Percentiles rank a stretch among this genome's conserved stretches.
Evolutionary conservation across 306 rosid genomes (phyloP).

Genomic region (Crotalaria pallida): DNA sequence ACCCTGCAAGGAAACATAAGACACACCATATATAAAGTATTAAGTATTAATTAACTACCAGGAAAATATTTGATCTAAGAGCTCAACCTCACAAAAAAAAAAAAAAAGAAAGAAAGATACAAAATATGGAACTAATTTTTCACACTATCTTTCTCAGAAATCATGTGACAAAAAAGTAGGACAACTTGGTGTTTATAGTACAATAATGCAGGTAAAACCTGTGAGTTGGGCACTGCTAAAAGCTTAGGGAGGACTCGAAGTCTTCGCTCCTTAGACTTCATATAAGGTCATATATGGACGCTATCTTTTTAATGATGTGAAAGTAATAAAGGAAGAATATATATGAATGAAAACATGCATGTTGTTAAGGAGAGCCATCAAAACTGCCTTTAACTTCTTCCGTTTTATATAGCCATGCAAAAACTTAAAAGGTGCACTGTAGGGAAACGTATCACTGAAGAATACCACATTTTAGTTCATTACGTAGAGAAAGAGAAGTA

Average conservation of each 20-base stretch:
- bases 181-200: background rate
- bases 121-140: background rate
- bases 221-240: slow-evolving; percentile 30
- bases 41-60: background rate
- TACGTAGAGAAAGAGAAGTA: background rate
- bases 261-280: slow-evolving; percentile 25
- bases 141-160: slow-evolving; percentile 14
- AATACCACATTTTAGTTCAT: slow-evolving; percentile 11
- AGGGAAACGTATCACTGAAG: slow-evolving; percentile 9
- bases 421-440: background rate
- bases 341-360: slow-evolving; percentile 6
- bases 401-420: slow-evolving; percentile 10
- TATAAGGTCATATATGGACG: slow-evolving; percentile 7
- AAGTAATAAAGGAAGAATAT: background rate
- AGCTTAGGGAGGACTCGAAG: slow-evolving; percentile 13
- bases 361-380: slow-evolving; percentile 21
- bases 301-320: background rate
- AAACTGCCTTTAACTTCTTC: background rate
- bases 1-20: slow-evolving; percentile 8
- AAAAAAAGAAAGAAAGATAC: no score
- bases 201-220: slow-evolving; percentile 19
- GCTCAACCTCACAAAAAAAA: slow-evolving; percentile 25
- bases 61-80: background rate
- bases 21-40: background rate
- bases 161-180: slow-evolving; percentile 42